These are phyloP conservation scores for Leccinum aurantiacum DNA, from an alignment of 768 basidiomycete genomes.

Conservation along the genomic window DNA sequence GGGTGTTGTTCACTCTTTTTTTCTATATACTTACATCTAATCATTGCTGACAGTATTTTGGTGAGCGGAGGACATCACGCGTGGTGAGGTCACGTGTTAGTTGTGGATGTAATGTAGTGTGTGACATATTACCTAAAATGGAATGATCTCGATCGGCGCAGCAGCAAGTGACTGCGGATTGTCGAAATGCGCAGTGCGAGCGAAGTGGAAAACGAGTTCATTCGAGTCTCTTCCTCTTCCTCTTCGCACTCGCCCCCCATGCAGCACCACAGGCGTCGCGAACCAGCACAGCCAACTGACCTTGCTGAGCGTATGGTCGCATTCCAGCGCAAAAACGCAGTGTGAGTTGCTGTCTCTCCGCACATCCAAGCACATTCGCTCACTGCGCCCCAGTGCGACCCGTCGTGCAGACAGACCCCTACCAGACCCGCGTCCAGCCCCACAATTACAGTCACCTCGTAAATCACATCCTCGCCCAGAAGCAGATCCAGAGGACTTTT, in stretches of 20 bases:
- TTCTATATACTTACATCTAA: not conserved
- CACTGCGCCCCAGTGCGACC: constrained; percentile 37
- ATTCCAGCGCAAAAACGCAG: constrained; percentile 62
- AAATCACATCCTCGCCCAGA: constrained; percentile 42
- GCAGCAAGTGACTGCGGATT: constrained; percentile 32
- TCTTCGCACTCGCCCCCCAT: constrained; percentile 28
- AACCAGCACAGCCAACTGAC: constrained; percentile 44
- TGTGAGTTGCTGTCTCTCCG: constrained; percentile 36
- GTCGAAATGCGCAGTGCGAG: constrained; percentile 21
- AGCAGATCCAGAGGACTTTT: constrained; percentile 72
- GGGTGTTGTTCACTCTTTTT: constrained; percentile 30
- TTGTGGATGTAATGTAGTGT: constrained; percentile 15
- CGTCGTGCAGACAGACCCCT: constrained; percentile 46
- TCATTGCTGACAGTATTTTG: constrained; percentile 20
- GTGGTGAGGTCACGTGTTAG: constrained; percentile 29
- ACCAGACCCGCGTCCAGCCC: constrained; percentile 13
- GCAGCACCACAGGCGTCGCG: constrained; percentile 37
- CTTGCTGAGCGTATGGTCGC: constrained; percentile 66
- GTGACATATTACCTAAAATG: constrained; percentile 18
- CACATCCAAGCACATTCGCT: not conserved
- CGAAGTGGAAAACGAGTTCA: not conserved
- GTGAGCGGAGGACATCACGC: constrained; percentile 35
- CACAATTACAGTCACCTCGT: constrained; percentile 35
- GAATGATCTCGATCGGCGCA: constrained; percentile 37
- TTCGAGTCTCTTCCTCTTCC: not conserved